Percentiles rank a stretch among this genome's conserved stretches.
Evolutionary conservation across 805 yeast genomes (phyloP).

Genomic region (Jamesozyma gamospora): DNA sequence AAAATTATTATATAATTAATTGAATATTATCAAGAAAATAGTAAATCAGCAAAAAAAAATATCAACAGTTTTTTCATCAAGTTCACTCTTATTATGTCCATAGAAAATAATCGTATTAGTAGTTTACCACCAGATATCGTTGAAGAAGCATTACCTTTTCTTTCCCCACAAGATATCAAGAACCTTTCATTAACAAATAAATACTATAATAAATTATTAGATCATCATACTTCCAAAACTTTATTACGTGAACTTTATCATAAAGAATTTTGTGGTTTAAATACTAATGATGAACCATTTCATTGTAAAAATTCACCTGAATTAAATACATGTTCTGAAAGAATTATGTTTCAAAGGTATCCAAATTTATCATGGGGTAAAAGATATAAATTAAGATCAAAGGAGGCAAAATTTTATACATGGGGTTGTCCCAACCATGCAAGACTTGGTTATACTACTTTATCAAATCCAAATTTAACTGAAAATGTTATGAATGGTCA

Average conservation of each 20-base stretch:
- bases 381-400: conserved; percentile 16
- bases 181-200: conserved; percentile 26
- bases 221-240: conserved; percentile 18
- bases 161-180: conserved; percentile 20
- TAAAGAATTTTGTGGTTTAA: conserved; percentile 20
- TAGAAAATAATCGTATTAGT: background rate
- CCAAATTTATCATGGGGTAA: conserved; percentile 20
- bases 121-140: conserved; percentile 26
- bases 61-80: no score
- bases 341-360: conserved; percentile 13
- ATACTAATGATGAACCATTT: conserved; percentile 26
- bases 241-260: conserved; percentile 27
- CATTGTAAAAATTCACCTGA: conserved; percentile 10
- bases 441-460: conserved; percentile 24
- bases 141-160: conserved; percentile 22
- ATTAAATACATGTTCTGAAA: conserved; percentile 21
- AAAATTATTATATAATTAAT: no score
- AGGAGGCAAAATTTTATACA: conserved; percentile 18
- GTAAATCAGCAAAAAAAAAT: no score
- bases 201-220: conserved; percentile 22
- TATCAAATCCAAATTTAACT: conserved; percentile 14
- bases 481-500: conserved; percentile 14
- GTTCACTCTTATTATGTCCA: no score
- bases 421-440: conserved; percentile 29
- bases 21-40: no score